Evolutionary conservation across 2,329 filamentous ascomycete genomes (phyloP).

Genomic region (Exutisphaerella laricina): DNA sequence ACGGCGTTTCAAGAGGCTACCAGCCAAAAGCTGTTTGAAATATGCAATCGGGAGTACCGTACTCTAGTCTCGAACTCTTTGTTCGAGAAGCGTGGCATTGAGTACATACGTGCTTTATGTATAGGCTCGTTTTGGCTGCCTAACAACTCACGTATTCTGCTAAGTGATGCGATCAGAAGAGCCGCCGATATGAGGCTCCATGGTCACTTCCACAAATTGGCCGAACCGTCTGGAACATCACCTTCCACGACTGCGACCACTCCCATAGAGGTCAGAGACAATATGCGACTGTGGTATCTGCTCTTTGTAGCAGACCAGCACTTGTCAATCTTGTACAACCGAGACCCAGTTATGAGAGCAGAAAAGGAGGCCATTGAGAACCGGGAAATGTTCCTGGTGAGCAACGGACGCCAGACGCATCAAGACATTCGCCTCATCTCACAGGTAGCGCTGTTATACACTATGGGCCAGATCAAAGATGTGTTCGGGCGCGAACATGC

Average conservation of each 20-base stretch:
- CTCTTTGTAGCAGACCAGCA: slow-evolving; percentile 63
- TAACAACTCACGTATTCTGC: slow-evolving; percentile 58
- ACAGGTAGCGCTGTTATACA: slow-evolving; percentile 54
- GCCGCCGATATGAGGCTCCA: slow-evolving; percentile 40
- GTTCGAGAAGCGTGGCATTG: slow-evolving; percentile 52
- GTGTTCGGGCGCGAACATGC: slow-evolving; percentile 53
- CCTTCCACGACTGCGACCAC: slow-evolving; percentile 26
- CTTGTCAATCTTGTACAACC: slow-evolving; percentile 57
- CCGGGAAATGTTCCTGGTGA: slow-evolving; percentile 52
- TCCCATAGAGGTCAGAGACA: slow-evolving; percentile 42
- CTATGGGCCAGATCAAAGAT: slow-evolving; percentile 51
- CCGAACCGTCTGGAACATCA: background rate
- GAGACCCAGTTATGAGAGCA: slow-evolving; percentile 51
- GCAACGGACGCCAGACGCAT: slow-evolving; percentile 42
- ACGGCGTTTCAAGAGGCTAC: slow-evolving; percentile 54
- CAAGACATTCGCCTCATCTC: slow-evolving; percentile 54
- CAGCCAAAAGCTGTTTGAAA: slow-evolving; percentile 48
- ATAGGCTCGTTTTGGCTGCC: slow-evolving; percentile 59
- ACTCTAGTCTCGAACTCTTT: slow-evolving; percentile 53
- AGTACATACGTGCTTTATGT: slow-evolving; percentile 55
- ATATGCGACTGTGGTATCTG: slow-evolving; percentile 57
- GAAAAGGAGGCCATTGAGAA: slow-evolving; percentile 55
- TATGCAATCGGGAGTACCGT: slow-evolving; percentile 54
- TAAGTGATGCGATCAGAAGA: slow-evolving; percentile 49
- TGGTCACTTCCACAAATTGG: slow-evolving; percentile 10